Conservation (phyloP, 202 grass and related monocot genomes). For the Zoysia matrella region DNA sequence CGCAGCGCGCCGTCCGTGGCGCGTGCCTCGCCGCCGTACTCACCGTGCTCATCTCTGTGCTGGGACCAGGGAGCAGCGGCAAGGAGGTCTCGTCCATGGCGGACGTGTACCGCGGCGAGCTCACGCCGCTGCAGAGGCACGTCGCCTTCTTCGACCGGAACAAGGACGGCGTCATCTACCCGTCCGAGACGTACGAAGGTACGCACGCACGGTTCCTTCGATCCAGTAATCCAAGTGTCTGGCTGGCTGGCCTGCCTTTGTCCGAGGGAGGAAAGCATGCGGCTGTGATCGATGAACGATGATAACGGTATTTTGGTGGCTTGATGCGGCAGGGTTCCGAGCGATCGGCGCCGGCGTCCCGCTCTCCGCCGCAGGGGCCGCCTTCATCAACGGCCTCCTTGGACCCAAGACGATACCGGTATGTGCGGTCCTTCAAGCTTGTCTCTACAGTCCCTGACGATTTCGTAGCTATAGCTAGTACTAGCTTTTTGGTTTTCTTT, state of each 20-base stretch:
- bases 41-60: background rate
- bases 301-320: background rate
- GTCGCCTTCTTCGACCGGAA: slow-evolving; percentile 83
- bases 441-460: too few species aligned
- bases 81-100: slow-evolving; percentile 26
- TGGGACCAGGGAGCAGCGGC: slow-evolving; percentile 16
- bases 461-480: too few species aligned
- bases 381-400: slow-evolving; percentile 66
- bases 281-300: too few species aligned
- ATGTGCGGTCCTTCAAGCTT: too few species aligned
- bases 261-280: too few species aligned
- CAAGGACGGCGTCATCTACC: slow-evolving; percentile 83
- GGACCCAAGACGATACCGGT: slow-evolving; percentile 51
- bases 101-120: slow-evolving; percentile 39
- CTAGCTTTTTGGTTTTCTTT: background rate
- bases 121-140: slow-evolving; percentile 82
- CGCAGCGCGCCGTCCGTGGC: background rate
- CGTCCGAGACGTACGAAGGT: slow-evolving; percentile 76
- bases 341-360: slow-evolving; percentile 56
- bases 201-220: too few species aligned
- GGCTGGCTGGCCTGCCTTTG: too few species aligned
- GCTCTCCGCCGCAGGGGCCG: slow-evolving; percentile 41
- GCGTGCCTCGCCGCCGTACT: background rate
- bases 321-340: slow-evolving; percentile 53
- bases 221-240: too few species aligned